phyloP scores from a whole-genome alignment of 2,329 filamentous ascomycete genomes.

The Neurospora sp. region DNA sequence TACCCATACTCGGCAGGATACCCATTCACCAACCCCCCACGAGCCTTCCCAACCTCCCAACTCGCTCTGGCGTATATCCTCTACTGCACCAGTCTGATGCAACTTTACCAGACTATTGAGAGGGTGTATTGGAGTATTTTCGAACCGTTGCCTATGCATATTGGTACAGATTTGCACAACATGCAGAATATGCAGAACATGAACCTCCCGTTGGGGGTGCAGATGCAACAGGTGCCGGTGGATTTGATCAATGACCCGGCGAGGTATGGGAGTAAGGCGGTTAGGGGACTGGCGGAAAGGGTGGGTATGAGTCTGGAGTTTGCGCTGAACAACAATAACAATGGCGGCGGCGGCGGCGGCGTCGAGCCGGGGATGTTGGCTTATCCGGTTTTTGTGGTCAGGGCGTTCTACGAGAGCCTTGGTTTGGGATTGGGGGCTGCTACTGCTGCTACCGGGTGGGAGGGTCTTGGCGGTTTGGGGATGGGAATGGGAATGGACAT shows the following conservation, averaged over 20 bases:
- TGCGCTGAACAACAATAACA: conserved; percentile 24
- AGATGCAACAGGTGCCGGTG: conserved; percentile 21
- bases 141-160: conserved; percentile 22
- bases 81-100: conserved; percentile 43
- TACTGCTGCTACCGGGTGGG: background rate
- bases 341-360: conserved; percentile 16
- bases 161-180: background rate
- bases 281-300: conserved; percentile 34
- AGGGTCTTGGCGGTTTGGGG: background rate
- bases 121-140: conserved; percentile 34
- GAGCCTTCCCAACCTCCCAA: background rate
- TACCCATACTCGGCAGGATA: background rate
- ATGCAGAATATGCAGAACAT: background rate
- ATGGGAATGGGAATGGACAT: background rate
- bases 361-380: conserved; percentile 37
- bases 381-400: conserved; percentile 2
- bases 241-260: conserved; percentile 21
- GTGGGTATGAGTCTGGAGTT: conserved; percentile 43
- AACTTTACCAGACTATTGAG: conserved; percentile 39
- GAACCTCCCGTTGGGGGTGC: conserved; percentile 19
- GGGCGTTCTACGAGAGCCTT: too few relatives aligned
- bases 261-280: conserved; percentile 31
- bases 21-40: background rate
- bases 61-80: conserved; percentile 37
- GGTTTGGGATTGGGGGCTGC: background rate